Conservation (phyloP, 805 yeast species). For the Vanderwaltozyma polyspora region DNA sequence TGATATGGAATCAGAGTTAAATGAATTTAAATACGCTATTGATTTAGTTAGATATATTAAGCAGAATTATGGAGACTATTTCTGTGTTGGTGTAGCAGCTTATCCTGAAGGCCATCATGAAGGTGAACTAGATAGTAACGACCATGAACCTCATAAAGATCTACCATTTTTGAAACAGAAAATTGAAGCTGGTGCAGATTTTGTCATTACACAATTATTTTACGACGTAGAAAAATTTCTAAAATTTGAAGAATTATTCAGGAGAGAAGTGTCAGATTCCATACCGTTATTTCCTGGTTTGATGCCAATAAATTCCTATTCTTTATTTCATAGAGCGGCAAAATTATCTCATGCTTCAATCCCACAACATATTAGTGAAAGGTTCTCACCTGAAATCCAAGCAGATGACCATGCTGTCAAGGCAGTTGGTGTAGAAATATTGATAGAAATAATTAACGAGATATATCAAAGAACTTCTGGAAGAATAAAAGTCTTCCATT, state of each 20-base stretch:
- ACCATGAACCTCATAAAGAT: slow-evolving; percentile 59
- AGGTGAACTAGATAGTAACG: slow-evolving; percentile 50
- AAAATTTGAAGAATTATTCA: slow-evolving; percentile 45
- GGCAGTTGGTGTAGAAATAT: slow-evolving; percentile 65
- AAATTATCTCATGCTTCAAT: slow-evolving; percentile 78
- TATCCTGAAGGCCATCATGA: slow-evolving; percentile 97
- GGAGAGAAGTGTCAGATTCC: slow-evolving; percentile 30
- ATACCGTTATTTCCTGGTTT: slow-evolving; percentile 73
- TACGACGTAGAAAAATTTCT: slow-evolving; percentile 76
- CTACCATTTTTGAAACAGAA: slow-evolving; percentile 74
- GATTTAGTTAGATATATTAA: slow-evolving; percentile 80
- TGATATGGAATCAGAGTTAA: slow-evolving; percentile 27
- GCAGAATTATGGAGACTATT: slow-evolving; percentile 59
- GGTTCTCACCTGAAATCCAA: slow-evolving; percentile 43
- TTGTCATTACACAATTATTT: slow-evolving; percentile 82
- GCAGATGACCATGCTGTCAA: slow-evolving; percentile 75
- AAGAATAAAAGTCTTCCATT: slow-evolving; percentile 74
- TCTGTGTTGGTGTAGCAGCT: slow-evolving; percentile 94
- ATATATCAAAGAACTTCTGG: slow-evolving; percentile 44
- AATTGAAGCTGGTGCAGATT: slow-evolving; percentile 89
- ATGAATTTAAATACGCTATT: slow-evolving; percentile 64
- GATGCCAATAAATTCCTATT: slow-evolving; percentile 82
- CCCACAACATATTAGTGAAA: slow-evolving; percentile 43
- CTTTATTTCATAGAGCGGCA: slow-evolving; percentile 78
- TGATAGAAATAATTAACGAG: slow-evolving; percentile 51